Percentiles rank a stretch among this genome's conserved stretches.
phyloP scores from a whole-genome alignment of 768 basidiomycete species.

The Lactarius evosmus region DNA sequence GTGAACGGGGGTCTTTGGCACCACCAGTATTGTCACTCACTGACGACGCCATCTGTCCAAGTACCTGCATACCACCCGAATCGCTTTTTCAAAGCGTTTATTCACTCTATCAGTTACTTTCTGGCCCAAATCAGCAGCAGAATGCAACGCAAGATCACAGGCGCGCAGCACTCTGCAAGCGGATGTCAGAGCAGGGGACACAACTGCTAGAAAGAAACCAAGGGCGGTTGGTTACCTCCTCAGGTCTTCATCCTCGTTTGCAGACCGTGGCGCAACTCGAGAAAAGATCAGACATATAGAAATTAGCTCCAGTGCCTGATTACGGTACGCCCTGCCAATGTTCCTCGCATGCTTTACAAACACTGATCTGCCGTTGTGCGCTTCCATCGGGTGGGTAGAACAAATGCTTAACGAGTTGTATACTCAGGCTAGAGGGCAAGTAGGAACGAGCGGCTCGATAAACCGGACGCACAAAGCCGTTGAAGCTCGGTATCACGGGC shows the following conservation, averaged over 20 bases:
- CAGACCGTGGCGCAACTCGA: not conserved
- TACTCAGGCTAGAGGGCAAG: no score
- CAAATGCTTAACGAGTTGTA: not conserved
- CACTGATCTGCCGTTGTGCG: not conserved
- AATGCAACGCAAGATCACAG: not conserved
- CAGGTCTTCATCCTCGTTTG: not conserved
- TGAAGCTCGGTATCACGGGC: not conserved
- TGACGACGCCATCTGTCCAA: not conserved
- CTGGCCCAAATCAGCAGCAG: not conserved
- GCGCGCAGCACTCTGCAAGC: not conserved
- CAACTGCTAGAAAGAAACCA: not conserved
- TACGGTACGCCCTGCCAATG: slow-evolving; percentile 14
- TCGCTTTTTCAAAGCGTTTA: not conserved
- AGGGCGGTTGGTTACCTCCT: not conserved
- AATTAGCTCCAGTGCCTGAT: slow-evolving; percentile 10
- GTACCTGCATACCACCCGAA: not conserved
- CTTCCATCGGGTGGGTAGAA: not conserved
- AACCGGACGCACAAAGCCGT: not conserved
- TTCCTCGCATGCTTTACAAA: slow-evolving; percentile 21
- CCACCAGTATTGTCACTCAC: not conserved
- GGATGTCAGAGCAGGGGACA: not conserved
- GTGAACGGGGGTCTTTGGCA: not conserved
- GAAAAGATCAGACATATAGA: slow-evolving; percentile 12
- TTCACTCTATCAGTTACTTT: not conserved
- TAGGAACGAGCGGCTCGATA: not conserved